A percentile compares a stretch with the other conserved stretches of the same genome.
Evolutionary conservation across 2,329 filamentous ascomycete genomes (phyloP).

Genomic region (Aspergillus hiratsukae): DNA sequence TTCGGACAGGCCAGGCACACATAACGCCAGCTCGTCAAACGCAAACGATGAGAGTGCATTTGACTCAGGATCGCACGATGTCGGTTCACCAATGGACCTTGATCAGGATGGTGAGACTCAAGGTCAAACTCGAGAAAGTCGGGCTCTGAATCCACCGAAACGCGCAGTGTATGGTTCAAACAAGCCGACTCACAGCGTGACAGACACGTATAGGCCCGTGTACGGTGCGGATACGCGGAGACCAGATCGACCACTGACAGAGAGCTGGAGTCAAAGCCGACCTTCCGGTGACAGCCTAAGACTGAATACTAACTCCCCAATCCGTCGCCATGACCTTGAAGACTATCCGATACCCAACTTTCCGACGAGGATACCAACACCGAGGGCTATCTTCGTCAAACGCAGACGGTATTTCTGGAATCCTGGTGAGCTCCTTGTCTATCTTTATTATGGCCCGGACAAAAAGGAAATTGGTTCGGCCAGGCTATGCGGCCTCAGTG

Average conservation of each 20-base stretch:
- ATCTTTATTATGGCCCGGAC: conserved; percentile 28
- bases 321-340: neutral
- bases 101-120: neutral
- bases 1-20: neutral
- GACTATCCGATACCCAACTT: neutral
- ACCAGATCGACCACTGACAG: neutral
- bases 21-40: neutral
- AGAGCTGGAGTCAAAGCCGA: neutral
- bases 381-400: neutral
- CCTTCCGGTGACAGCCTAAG: neutral
- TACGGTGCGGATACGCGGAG: neutral
- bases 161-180: neutral
- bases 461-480: conserved; percentile 25
- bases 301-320: neutral
- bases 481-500: conserved; percentile 24
- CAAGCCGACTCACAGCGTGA: neutral
- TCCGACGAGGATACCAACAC: conserved; percentile 7
- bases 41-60: neutral
- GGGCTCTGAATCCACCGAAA: neutral
- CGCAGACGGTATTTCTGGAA: conserved; percentile 16
- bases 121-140: neutral
- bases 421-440: conserved; percentile 23
- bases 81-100: neutral
- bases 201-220: neutral
- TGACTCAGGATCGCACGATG: neutral